Percentiles rank a stretch among this genome's conserved stretches.
These are phyloP conservation scores for Parachlorella kessleri DNA, from an alignment of 139 green algal genomes.

Conservation along the genomic window DNA sequence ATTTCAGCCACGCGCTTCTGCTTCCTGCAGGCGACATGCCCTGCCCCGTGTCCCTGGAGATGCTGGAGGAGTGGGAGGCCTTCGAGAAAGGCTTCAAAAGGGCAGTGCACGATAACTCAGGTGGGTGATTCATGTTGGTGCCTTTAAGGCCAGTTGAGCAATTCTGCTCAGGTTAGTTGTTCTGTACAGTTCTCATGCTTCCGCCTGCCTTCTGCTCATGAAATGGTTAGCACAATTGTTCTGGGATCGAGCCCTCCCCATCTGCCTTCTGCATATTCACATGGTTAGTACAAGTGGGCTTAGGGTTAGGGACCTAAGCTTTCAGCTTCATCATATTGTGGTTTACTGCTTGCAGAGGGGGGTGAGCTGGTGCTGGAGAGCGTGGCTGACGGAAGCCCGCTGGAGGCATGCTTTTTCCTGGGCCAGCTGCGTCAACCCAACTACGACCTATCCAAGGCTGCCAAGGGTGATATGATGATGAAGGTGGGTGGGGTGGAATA, in stretches of 20 bases:
- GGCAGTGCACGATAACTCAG: constrained; percentile 2
- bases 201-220: not conserved
- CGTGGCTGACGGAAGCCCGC: not conserved
- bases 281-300: not conserved
- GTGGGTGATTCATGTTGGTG: not conserved
- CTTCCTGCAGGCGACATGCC: not conserved
- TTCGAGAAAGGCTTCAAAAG: constrained; percentile 8
- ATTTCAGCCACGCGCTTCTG: not conserved
- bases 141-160: not conserved
- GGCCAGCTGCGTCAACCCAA: constrained; percentile 7
- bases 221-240: not conserved
- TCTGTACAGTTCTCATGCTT: not conserved
- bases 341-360: constrained; percentile 5
- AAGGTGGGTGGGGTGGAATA: too few relatives aligned
- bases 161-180: not conserved
- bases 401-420: constrained; percentile 1
- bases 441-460: not conserved
- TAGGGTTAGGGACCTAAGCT: too few relatives aligned
- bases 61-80: constrained; percentile 37
- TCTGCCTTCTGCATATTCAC: not conserved
- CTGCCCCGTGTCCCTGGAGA: constrained; percentile 25
- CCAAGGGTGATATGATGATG: constrained; percentile 22
- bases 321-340: too few relatives aligned
- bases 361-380: constrained; percentile 16
- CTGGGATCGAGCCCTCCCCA: not conserved